phyloP scores from a whole-genome alignment of 768 basidiomycete genomes.

The Panaeolus papilionaceus region DNA sequence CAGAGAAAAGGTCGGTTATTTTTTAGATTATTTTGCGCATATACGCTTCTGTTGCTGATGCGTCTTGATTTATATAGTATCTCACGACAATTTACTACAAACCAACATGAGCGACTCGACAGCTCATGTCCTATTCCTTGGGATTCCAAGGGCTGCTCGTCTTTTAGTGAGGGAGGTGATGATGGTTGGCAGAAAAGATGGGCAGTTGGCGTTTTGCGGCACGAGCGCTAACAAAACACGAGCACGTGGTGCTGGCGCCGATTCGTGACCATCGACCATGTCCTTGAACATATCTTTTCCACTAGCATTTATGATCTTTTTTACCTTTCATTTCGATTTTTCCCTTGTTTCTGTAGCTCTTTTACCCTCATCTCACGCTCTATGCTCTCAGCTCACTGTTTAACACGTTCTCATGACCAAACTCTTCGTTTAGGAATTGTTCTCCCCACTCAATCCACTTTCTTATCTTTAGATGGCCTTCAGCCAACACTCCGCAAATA shows the following conservation, averaged over 20 bases:
- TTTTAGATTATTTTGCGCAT: background rate
- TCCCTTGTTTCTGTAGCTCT: background rate
- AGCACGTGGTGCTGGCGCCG: background rate
- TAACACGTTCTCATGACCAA: background rate
- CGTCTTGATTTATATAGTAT: slow-evolving; percentile 53
- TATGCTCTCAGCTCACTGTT: background rate
- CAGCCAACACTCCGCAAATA: too few relatives aligned
- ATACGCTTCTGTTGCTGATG: slow-evolving; percentile 20
- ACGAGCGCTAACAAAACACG: background rate
- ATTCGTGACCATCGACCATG: too few relatives aligned
- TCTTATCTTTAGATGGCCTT: too few relatives aligned
- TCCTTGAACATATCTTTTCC: too few relatives aligned
- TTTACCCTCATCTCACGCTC: background rate
- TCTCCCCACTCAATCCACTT: too few relatives aligned
- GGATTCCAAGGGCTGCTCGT: background rate
- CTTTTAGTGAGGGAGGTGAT: background rate
- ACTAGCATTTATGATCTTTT: background rate
- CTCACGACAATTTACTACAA: slow-evolving; percentile 75
- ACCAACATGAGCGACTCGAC: slow-evolving; percentile 27
- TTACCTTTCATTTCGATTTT: background rate
- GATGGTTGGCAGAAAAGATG: background rate
- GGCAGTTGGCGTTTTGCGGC: background rate
- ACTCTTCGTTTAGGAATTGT: background rate
- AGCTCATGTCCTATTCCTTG: background rate
- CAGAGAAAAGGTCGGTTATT: slow-evolving; percentile 74